These are phyloP conservation scores for Fusarium sp. DNA, from an alignment of 2,329 filamentous ascomycete genomes.

Conservation along the genomic window DNA sequence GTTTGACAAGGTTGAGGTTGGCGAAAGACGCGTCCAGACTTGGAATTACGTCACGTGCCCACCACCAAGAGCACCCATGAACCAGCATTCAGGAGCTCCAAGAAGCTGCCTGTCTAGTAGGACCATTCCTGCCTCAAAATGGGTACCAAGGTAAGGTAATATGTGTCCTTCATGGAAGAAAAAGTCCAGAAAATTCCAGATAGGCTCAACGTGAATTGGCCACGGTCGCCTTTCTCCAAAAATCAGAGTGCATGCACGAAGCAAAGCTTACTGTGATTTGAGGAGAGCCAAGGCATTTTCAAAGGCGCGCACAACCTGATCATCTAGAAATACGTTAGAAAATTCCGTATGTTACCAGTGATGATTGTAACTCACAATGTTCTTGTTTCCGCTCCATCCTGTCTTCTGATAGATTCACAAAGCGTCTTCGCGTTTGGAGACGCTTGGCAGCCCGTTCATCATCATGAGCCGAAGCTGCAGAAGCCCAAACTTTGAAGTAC, in stretches of 20 bases:
- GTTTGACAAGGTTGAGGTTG: conserved; percentile 32
- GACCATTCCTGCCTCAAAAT: not conserved
- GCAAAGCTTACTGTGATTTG: conserved; percentile 45
- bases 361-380: conserved; percentile 69
- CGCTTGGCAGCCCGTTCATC: conserved; percentile 79
- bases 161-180: not conserved
- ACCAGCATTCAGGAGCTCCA: not conserved
- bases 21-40: conserved; percentile 20
- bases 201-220: not conserved
- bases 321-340: conserved; percentile 45
- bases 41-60: conserved; percentile 38
- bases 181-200: not conserved
- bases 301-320: conserved; percentile 68
- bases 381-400: conserved; percentile 75
- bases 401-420: conserved; percentile 77
- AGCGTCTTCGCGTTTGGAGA: conserved; percentile 78
- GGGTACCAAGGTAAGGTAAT: not conserved
- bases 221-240: not conserved
- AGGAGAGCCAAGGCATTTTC: conserved; percentile 67
- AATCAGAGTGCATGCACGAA: not conserved
- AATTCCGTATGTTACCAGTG: not conserved
- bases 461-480: conserved; percentile 74
- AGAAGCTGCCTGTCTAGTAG: not conserved
- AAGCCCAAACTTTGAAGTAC: conserved; percentile 83
- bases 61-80: conserved; percentile 2